Evolutionary conservation across 495 filamentous ascomycete species (phyloP), one percentile per base, ranked within the genome.

Genomic region (Chlorociboria aeruginascens): DNA sequence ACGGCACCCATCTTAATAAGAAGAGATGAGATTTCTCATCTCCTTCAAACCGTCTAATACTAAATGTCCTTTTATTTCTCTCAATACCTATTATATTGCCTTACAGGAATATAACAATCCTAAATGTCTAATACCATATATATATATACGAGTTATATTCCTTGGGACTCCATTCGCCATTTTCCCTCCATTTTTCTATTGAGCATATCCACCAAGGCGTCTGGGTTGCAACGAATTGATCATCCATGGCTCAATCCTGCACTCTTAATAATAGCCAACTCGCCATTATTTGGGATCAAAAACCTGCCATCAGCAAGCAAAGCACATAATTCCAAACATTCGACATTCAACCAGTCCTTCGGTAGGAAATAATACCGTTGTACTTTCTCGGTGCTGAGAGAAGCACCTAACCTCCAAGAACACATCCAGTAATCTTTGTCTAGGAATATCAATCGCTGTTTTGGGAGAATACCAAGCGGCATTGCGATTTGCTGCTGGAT

Each of bases 301-400:
- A 53, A n/a, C 9, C 11, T 37, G 6, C 46, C 37, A 28, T 53
- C 45, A 4, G 8, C 36, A 3, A 37, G 10, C 30, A 43, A 9
- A 11, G 11, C 20, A 20, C 38, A 36, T 2, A 51, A 13, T 6
- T 29, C 14, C 17, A 54, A 34, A 28, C 16, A 33, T 4, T 53
- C 45, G 12, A 34, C 13, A 43, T 42, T 53, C 11, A 49, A 14
- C 50, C 50, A 53, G 38, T 53, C 44, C 16, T 37, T 41, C n/a
- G 50, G 50, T 1, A 53, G 37, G 32, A 49, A 53, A 46, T 49
- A 53, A 33, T 49, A 37, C 20, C 11, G 9, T 45, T 48, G 10
- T 8, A 34, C 31, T n/a, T 38, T 46, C 7, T 40, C 32, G 12
- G 11, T 32, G 33, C 12, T 13, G 39, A 14, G 41, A n/a, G 7